Conservation (phyloP, 1,139 yeast genomes). For the Debaryomycetaceae sp. region DNA sequence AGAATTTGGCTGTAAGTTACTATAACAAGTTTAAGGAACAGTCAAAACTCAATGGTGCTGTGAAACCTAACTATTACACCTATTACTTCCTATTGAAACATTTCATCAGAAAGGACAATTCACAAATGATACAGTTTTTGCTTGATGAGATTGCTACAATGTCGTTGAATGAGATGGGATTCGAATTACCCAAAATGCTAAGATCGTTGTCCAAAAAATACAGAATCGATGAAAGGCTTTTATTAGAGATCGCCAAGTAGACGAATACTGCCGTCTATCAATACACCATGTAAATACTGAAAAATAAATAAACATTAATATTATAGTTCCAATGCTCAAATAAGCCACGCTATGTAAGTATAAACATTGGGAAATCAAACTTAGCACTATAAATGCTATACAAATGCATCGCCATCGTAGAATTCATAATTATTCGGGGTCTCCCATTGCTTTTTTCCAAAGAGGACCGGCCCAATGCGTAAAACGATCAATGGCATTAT, state of each 20-base stretch:
- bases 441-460: conserved; percentile 47
- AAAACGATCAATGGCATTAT: conserved; percentile 65
- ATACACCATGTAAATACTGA: conserved; percentile 6
- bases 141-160: conserved; percentile 31
- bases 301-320: conserved; percentile 3
- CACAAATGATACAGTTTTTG: conserved; percentile 31
- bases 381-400: neutral
- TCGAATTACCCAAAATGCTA: conserved; percentile 31
- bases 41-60: conserved; percentile 12
- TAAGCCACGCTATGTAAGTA: neutral
- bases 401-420: neutral
- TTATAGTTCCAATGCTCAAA: neutral
- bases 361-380: neutral
- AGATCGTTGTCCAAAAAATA: conserved; percentile 8
- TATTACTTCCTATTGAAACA: conserved; percentile 52
- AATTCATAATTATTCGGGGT: conserved; percentile 15
- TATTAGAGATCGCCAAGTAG: conserved; percentile 5
- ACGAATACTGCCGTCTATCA: neutral
- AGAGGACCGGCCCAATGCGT: conserved; percentile 44
- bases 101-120: conserved; percentile 32
- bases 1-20: conserved; percentile 38
- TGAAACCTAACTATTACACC: conserved; percentile 53
- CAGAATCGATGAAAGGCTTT: conserved; percentile 8
- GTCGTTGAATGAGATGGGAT: conserved; percentile 34
- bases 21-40: conserved; percentile 27